Base-by-base conservation (phyloP, 768 basidiomycete genomes). In the Trametes coccinea region DNA sequence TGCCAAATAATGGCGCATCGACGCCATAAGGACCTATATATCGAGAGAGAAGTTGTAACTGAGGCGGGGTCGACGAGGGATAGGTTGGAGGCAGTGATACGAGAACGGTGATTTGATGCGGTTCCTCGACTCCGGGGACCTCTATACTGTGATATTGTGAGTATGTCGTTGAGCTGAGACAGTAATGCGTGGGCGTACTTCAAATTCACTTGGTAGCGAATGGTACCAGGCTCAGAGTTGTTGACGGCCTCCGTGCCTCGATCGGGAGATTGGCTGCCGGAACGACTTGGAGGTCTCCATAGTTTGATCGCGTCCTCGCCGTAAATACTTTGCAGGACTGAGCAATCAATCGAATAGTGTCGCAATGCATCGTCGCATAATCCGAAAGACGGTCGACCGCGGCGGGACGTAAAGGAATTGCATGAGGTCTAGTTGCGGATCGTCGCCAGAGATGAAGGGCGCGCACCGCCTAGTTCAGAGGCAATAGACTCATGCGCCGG, bases 281-380 rank as follows among this genome's bases (percentile, higher is more conserved):
- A 61, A 5, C 46, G 43, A 1, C 33, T 47, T 0, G 52, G 66
- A 31, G 80, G 77, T 52, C 72, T 76, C 85, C 87, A 92, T 34
- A 85, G 72, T n/a, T 76, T 78, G 41, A 93, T 77, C 13, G 86
- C 79, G 44, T 82, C 76, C 8, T 88, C 84, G 44, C 90, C 91
- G 67, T 93, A 93, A 67, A 93, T 93, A 29, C 90, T 90, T 70
- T 85, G 87, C n/a, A 93, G 75, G 14, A 89, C 92, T 89, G 22
- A 22, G 22, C 22, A 22, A 22, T 22, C 22, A 22, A 22, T 22
- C 22, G 22, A 22, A 22, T 22, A 22, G 22, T 22, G 22, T 22
- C 22, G 22, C 22, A 22, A 22, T 22, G 22, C 22, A 22, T 22
- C 22, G 22, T 22, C 22, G 22, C 22, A 22, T 22, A 22, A 22